Conservation (phyloP, 177 flowering plant genomes). For the Vitis hybrid region DNA sequence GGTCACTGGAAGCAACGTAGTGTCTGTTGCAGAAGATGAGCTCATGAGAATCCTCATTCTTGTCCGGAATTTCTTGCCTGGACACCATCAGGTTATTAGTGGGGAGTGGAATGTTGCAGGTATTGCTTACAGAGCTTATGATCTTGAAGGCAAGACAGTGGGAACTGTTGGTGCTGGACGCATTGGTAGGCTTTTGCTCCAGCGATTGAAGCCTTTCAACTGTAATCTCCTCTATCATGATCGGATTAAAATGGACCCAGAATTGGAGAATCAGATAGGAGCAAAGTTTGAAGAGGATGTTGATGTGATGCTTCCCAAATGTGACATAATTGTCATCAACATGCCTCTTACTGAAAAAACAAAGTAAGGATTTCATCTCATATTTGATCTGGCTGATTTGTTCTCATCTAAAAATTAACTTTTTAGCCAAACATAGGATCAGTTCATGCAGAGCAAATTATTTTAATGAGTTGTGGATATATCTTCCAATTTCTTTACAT, state of each 20-base stretch:
- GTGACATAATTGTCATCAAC: constrained; percentile 85
- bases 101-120: constrained; percentile 96
- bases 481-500: too few relatives aligned
- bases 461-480: too few relatives aligned
- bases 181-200: constrained; percentile 83
- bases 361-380: constrained; percentile 42
- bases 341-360: constrained; percentile 95
- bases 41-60: constrained; percentile 97
- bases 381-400: background rate
- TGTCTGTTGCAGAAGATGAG: constrained; percentile 98
- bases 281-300: constrained; percentile 88
- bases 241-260: constrained; percentile 74
- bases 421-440: too few relatives aligned
- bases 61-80: constrained; percentile 85
- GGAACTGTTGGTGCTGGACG: constrained; percentile 98
- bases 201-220: constrained; percentile 87
- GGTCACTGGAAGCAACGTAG: constrained; percentile 93
- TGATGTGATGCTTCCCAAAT: constrained; percentile 87
- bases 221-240: constrained; percentile 92
- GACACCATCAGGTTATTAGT: constrained; percentile 73
- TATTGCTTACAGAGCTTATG: constrained; percentile 82
- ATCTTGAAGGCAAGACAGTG: constrained; percentile 93
- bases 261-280: constrained; percentile 70
- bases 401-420: background rate
- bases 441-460: too few relatives aligned